Conservation (phyloP, 192 early-diverging fungal genomes). For the Mycoemilia scoparia region DNA sequence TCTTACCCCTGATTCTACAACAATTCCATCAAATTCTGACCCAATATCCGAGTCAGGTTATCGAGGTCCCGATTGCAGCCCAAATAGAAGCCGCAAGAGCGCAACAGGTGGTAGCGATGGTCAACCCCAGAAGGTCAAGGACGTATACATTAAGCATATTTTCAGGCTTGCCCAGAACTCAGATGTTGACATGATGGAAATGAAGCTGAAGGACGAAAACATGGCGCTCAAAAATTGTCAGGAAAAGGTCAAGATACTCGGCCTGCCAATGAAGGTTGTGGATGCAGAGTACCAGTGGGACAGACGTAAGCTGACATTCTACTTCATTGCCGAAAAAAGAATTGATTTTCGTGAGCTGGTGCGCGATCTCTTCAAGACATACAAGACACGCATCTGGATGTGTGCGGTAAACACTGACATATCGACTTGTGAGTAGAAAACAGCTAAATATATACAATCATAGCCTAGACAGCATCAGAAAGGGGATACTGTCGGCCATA, state of each 20-base stretch:
- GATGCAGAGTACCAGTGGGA: conserved; percentile 99
- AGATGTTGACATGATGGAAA: conserved; percentile 60
- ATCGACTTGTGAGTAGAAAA: too few species aligned
- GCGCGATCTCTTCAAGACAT: conserved; percentile 87
- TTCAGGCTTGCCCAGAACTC: conserved; percentile 58
- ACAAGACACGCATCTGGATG: conserved; percentile 99
- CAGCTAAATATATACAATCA: too few species aligned
- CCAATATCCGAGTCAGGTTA: conserved; percentile 1
- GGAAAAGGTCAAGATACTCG: conserved; percentile 71
- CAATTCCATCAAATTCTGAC: too few species aligned
- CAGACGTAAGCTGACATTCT: conserved; percentile 89
- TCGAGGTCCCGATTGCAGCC: background rate
- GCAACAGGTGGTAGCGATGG: background rate
- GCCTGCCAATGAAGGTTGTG: conserved; percentile 86
- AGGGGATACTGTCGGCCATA: too few species aligned
- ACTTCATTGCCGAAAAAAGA: conserved; percentile 82
- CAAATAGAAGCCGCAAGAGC: background rate
- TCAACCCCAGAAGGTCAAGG: conserved; percentile 27
- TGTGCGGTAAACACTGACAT: too few species aligned
- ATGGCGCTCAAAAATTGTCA: conserved; percentile 78
- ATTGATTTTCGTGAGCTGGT: conserved; percentile 95
- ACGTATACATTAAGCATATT: conserved; percentile 82
- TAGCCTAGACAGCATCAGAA: too few species aligned
- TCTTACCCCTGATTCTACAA: too few species aligned
- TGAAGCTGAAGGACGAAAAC: conserved; percentile 77